phyloP scores from a whole-genome alignment of 345 rosid species.

The Ceriops decandra region DNA sequence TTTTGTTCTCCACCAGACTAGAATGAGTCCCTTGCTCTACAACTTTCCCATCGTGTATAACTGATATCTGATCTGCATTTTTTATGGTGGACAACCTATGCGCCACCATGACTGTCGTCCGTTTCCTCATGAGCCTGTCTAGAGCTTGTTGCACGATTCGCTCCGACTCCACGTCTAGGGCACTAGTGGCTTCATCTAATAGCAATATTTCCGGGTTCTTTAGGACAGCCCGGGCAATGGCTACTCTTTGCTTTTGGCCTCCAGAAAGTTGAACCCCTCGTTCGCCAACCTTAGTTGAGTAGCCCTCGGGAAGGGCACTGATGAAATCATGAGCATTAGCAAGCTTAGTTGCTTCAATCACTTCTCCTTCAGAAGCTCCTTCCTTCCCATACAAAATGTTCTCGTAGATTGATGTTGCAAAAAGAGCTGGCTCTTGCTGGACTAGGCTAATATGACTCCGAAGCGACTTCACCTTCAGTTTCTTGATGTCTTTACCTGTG shows the following conservation, averaged over 20 bases:
- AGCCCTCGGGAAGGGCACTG: constrained; percentile 80
- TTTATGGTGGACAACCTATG: constrained; percentile 87
- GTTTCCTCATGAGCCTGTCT: constrained; percentile 67
- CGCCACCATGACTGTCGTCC: constrained; percentile 88
- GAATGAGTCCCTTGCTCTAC: constrained; percentile 85
- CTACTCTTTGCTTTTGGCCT: constrained; percentile 88
- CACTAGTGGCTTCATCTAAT: constrained; percentile 92
- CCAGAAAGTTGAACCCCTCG: constrained; percentile 89
- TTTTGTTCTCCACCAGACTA: constrained; percentile 54
- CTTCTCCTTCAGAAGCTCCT: constrained; percentile 72
- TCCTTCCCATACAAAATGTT: constrained; percentile 88
- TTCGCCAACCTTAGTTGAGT: constrained; percentile 84
- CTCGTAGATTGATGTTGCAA: constrained; percentile 75
- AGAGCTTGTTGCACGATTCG: constrained; percentile 91
- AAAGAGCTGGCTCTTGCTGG: constrained; percentile 95
- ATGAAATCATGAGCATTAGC: constrained; percentile 89
- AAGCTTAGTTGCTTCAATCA: constrained; percentile 70
- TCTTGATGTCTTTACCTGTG: constrained; percentile 72
- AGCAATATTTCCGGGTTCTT: constrained; percentile 86
- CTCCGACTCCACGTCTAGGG: constrained; percentile 79
- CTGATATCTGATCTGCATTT: constrained; percentile 74
- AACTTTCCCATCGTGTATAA: constrained; percentile 68
- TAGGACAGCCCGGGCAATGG: constrained; percentile 85
- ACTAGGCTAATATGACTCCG: constrained; percentile 81
- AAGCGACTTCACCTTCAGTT: constrained; percentile 58